A percentile compares a stretch with the other conserved stretches of the same genome.
phyloP scores from a whole-genome alignment of 768 basidiomycete species.

The Chalciporus sphaerocephalus region DNA sequence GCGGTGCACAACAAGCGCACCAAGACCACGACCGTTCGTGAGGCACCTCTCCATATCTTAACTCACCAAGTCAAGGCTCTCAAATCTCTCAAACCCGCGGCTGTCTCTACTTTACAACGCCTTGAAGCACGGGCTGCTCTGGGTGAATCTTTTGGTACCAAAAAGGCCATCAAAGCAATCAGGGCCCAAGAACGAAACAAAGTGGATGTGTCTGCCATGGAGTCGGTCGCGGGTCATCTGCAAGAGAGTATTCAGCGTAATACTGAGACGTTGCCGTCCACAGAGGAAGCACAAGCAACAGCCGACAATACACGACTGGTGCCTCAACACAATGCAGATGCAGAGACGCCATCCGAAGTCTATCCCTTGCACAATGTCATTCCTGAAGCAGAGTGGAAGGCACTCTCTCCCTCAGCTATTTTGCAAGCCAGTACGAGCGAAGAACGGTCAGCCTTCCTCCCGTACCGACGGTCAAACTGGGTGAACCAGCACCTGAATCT shows the following conservation, averaged over 20 bases:
- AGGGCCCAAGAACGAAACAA: slow-evolving; percentile 83
- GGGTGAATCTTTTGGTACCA: slow-evolving; percentile 91
- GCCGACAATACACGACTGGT: slow-evolving; percentile 67
- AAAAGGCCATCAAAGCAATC: slow-evolving; percentile 87
- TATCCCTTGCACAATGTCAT: slow-evolving; percentile 76
- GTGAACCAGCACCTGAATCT: slow-evolving; percentile 59
- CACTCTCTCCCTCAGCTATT: slow-evolving; percentile 55
- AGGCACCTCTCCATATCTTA: slow-evolving; percentile 64
- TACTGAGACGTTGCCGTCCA: slow-evolving; percentile 61
- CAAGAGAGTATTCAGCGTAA: slow-evolving; percentile 79
- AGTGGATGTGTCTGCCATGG: slow-evolving; percentile 86
- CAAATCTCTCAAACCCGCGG: slow-evolving; percentile 54
- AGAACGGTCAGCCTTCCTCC: slow-evolving; percentile 54
- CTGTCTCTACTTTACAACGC: slow-evolving; percentile 47
- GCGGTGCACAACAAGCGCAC: slow-evolving; percentile 79
- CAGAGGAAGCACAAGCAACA: slow-evolving; percentile 64
- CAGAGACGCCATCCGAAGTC: slow-evolving; percentile 65
- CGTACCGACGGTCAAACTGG: slow-evolving; percentile 65
- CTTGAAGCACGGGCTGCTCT: slow-evolving; percentile 69
- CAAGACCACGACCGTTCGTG: slow-evolving; percentile 63
- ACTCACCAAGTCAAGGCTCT: slow-evolving; percentile 80
- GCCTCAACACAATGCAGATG: slow-evolving; percentile 66
- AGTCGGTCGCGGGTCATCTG: slow-evolving; percentile 73
- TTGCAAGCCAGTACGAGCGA: slow-evolving; percentile 45
- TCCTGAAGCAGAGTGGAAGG: slow-evolving; percentile 75